These are phyloP conservation scores for Schizosaccharomyces versatilis DNA, from an alignment of 1,139 yeast genomes.

Conservation along the genomic window DNA sequence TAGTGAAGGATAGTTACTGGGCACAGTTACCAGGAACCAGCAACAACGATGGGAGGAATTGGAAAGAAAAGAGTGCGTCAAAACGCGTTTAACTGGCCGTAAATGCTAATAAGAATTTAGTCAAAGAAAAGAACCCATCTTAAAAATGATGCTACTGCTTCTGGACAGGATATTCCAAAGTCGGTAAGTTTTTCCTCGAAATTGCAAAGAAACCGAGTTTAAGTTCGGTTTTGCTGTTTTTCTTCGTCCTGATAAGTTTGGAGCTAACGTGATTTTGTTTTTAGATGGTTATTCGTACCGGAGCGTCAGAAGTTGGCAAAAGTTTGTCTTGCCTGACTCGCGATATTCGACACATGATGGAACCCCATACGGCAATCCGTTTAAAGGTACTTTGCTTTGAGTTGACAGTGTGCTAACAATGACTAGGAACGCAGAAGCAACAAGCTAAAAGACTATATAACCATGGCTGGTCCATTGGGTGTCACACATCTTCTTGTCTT, in stretches of 20 bases:
- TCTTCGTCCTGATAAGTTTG: constrained; percentile 19
- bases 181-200: constrained; percentile 22
- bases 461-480: constrained; percentile 93
- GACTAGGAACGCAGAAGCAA: constrained; percentile 54
- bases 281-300: constrained; percentile 48
- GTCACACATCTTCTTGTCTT: constrained; percentile 74
- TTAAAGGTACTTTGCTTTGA: constrained; percentile 23
- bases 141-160: constrained; percentile 40
- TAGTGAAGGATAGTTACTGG: too few relatives aligned
- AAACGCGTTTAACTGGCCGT: constrained; percentile 22
- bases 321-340: constrained; percentile 62
- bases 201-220: background rate
- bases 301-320: constrained; percentile 57
- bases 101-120: constrained; percentile 8
- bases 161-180: constrained; percentile 41
- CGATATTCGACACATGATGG: constrained; percentile 79
- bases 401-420: background rate
- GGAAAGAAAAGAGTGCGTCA: constrained; percentile 25
- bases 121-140: constrained; percentile 72
- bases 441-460: constrained; percentile 69
- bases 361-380: constrained; percentile 86
- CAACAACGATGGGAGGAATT: background rate
- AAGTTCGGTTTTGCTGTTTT: background rate
- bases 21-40: background rate
- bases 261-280: constrained; percentile 17